Evolutionary conservation across 805 yeast genomes (phyloP).

Genomic region (Kockiozyma suomiensis): DNA sequence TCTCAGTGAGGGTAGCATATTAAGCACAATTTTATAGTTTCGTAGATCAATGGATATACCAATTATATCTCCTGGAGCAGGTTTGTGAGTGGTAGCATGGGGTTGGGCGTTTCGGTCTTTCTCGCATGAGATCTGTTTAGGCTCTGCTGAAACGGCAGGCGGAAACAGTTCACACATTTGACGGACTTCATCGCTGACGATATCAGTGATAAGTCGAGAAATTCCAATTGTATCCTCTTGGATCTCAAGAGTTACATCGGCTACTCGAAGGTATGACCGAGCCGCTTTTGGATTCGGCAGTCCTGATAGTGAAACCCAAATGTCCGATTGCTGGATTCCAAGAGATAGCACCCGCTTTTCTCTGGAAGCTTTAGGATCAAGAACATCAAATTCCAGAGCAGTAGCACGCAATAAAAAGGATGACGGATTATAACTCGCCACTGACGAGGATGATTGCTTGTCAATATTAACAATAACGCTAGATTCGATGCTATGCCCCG

Average conservation of each 20-base stretch:
- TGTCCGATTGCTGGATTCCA: constrained; percentile 14
- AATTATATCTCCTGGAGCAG: constrained; percentile 10
- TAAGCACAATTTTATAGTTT: constrained; percentile 10
- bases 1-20: constrained; percentile 28
- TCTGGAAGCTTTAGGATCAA: constrained; percentile 11
- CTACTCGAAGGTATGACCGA: constrained; percentile 15
- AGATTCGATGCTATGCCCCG: constrained; percentile 20
- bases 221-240: constrained; percentile 22
- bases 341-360: constrained; percentile 12
- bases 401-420: constrained; percentile 20
- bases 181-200: constrained; percentile 16
- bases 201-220: constrained; percentile 2
- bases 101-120: not conserved
- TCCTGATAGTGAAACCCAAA: constrained; percentile 15
- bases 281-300: constrained; percentile 7
- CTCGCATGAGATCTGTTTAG: not conserved
- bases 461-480: constrained; percentile 9
- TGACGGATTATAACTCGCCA: not conserved
- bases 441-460: not conserved
- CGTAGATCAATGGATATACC: constrained; percentile 20
- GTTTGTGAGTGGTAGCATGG: not conserved
- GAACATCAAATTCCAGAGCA: constrained; percentile 23
- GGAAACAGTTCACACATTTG: constrained; percentile 16
- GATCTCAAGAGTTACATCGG: constrained; percentile 20
- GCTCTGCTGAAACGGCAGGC: not conserved